Evolutionary conservation across 495 filamentous ascomycete genomes (phyloP).

Genomic region (Neurospora tetraspora): DNA sequence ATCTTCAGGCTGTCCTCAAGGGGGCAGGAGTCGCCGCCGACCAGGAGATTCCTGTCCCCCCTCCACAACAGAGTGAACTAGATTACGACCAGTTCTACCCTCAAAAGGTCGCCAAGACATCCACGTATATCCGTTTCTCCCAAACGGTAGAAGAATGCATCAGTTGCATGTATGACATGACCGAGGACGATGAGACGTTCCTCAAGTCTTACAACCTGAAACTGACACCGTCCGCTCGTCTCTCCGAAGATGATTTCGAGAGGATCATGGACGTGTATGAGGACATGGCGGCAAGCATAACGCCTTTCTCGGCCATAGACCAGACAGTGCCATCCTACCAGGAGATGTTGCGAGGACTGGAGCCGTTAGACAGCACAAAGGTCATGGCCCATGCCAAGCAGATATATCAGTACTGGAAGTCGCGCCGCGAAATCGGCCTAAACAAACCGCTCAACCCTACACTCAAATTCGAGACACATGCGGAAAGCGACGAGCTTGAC

Average conservation of each 20-base stretch:
- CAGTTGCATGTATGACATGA: conserved; percentile 81
- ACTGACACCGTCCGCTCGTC: conserved; percentile 49
- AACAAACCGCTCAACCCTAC: conserved; percentile 61
- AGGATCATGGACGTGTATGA: conserved; percentile 92
- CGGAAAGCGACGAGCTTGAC: conserved; percentile 89
- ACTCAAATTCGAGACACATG: conserved; percentile 87
- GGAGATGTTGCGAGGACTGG: conserved; percentile 68
- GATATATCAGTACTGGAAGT: conserved; percentile 88
- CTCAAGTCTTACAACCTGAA: conserved; percentile 77
- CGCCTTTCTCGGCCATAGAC: conserved; percentile 83
- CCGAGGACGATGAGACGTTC: conserved; percentile 74
- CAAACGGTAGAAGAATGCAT: conserved; percentile 93
- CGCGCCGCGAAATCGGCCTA: conserved; percentile 48
- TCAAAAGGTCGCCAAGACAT: conserved; percentile 65
- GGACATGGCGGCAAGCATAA: conserved; percentile 65
- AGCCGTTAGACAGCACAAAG: conserved; percentile 54
- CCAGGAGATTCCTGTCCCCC: conserved; percentile 80
- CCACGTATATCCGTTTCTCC: conserved; percentile 94
- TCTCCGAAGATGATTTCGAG: conserved; percentile 86
- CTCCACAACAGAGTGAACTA: conserved; percentile 62
- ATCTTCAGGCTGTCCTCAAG: conserved; percentile 88
- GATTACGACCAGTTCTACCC: conserved; percentile 86
- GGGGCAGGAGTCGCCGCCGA: conserved; percentile 58
- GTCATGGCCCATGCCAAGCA: conserved; percentile 68
- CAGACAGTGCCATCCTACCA: conserved; percentile 71